Evolutionary conservation across 2,329 filamentous ascomycete genomes (phyloP), one percentile per base, ranked within the genome.

Genomic region (Aspergillus felis): DNA sequence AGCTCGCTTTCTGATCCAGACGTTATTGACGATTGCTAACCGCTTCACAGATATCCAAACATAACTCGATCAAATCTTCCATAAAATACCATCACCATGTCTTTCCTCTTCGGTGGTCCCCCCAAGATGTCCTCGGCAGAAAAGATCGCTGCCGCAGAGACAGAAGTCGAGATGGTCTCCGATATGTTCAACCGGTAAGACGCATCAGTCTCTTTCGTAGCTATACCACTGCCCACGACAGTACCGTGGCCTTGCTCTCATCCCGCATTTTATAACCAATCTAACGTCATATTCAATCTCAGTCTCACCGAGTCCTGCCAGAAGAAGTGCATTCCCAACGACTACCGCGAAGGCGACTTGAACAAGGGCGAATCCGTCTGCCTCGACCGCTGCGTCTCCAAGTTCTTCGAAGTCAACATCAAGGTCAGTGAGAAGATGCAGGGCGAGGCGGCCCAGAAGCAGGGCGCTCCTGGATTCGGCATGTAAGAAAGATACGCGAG

Each of bases 321-420:
- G 66, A 87, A 89, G 75, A 99, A 99, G 82, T 99, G 94, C 80
- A 85, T 99, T 67, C 93, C 93, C 61, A 83, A 81, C 71, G 87
- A 93, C 70, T 99, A 97, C 86, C 91, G 92, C 75, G 94, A 99
- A 81, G 87, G 85, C 76, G 93, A 99, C 69, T 87, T 99, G 71
- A 96, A 97, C 86, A 99, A 99, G 82, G 95, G 92, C 83, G 94
- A 99, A 80, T 92, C 89, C 67, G 94, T 99, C 68, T 99, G 95
- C 81, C 87, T 99, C 68, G 94, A 99, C 81, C 91, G 94, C 71
- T 99, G 95, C 80, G 90, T 95, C 57, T 85, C 90, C 73, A 99
- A 99, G 82, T 99, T 97, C 82, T 97, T 99, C 80, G 93, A 97
- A 69, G 92, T 96, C 71, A 96, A 96, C 77, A 87, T 96, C 82